Base-by-base conservation (phyloP, 164 flowering plant genomes). In the Umbilicus rupestris region DNA sequence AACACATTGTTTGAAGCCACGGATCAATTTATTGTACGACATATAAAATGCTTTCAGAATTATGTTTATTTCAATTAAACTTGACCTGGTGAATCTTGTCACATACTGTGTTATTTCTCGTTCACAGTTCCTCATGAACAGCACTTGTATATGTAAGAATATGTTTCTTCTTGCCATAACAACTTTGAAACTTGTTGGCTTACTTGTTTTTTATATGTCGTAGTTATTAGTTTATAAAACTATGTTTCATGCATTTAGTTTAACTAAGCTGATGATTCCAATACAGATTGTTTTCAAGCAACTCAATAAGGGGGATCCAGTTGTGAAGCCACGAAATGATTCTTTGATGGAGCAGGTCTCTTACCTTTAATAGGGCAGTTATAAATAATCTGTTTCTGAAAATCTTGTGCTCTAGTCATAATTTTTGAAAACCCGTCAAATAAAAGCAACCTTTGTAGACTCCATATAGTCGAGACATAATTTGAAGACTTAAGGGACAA, bases 251-350 rank as follows among this genome's bases (percentile, higher is more conserved):
- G 26, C 59, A 24, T 52, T 9, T 52, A 28, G 1, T 49, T 10
- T 41, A 46, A 20, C 3, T 24, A 52, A 52, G 59, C 16, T 10
- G 3, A 24, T 52, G 16, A 24, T 26, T 26, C 16, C 59, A 24
- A 52, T 37, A 5, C 45, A 62, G 65, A 11, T 35, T 19, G 26
- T 37, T 37, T 62, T 19, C 65, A 62, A 35, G 16, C 65, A 62
- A 62, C 24, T 62, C n/a, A 62, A 16, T 14, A 22, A 62, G 65
- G 45, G 44, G 41, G 44, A 10, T 35, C 65, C 65, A n/a, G 44
- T 24, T 35, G 65, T 39, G 41, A 62, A 62, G 65, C 65, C 65
- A 62, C 44, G 45, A n/a, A 62, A 62, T 62, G 20, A 35, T 62
- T 20, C 26, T 62, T 62, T 62, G 28, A 35, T 62, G 44, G 45